phyloP scores from a whole-genome alignment of 306 rosid species.

The Prunus mongolica region DNA sequence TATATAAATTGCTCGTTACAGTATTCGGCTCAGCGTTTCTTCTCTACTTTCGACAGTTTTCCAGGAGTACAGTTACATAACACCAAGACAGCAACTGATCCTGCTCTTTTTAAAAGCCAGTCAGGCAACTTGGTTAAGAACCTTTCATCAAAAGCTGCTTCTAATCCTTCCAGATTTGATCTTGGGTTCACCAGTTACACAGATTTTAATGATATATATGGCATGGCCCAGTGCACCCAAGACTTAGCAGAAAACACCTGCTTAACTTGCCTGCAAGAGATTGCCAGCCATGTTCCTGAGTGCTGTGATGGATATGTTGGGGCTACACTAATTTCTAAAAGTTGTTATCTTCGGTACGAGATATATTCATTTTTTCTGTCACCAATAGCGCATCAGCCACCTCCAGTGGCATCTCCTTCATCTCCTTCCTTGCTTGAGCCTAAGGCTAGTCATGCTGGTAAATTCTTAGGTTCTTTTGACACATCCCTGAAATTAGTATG shows the following conservation, averaged over 20 bases:
- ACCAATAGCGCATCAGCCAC: background rate
- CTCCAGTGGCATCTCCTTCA: background rate
- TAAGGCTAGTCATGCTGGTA: slow-evolving; percentile 2
- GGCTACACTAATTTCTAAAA: slow-evolving; percentile 1
- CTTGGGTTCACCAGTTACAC: slow-evolving; percentile 1
- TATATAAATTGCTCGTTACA: slow-evolving; percentile 7
- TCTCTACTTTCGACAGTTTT: background rate
- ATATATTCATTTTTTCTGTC: slow-evolving; percentile 6
- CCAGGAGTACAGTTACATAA: background rate
- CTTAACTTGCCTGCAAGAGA: slow-evolving; percentile 24
- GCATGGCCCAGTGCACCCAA: slow-evolving; percentile 26
- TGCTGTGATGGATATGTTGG: slow-evolving; percentile 5
- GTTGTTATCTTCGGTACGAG: slow-evolving; percentile 31
- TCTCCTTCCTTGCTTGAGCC: slow-evolving; percentile 6
- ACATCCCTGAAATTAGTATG: background rate
- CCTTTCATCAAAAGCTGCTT: slow-evolving; percentile 16
- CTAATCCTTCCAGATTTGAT: slow-evolving; percentile 22
- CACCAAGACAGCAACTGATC: slow-evolving; percentile 1
- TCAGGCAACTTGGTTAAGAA: slow-evolving; percentile 8
- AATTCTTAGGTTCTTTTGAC: background rate
- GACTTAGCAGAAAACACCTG: slow-evolving; percentile 14
- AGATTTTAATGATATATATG: background rate
- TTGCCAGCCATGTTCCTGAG: background rate
- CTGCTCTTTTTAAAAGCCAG: background rate
- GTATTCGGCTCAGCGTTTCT: slow-evolving; percentile 21